Base-by-base conservation (phyloP, 2,329 filamentous ascomycete species). In the Paraphaeosphaeria minitans region DNA sequence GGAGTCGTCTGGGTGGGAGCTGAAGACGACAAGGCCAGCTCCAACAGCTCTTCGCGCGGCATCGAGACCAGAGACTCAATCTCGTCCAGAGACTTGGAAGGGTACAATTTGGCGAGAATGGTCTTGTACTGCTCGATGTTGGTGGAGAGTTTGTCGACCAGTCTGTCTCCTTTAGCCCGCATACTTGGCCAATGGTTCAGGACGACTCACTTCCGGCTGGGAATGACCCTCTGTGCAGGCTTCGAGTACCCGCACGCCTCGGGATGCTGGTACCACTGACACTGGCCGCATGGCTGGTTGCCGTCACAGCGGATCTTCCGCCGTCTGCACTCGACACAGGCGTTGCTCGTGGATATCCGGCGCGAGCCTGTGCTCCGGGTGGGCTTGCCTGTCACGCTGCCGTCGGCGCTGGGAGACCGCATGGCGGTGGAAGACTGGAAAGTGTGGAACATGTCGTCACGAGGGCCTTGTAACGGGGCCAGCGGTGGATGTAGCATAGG, bases 291-390 rank as follows among this genome's bases (percentile, higher is more conserved):
- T 12, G 91, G 91, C 70, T 92, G 89, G 65, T 89, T 85, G 55
- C 91, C 91, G 78, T 93, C 90, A 72, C 91, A 95, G 63, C 91
- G 88, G 56, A 94, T 94, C 77, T 94, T 95, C 61, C 91, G 85
- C 66, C 91, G 84, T 71, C 92, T 88, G 78, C 91, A 92, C 68
- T 91, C 89, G 49, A 89, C 87, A 74, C 89, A 92, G 39, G 89
- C 89, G 69, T 89, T 81, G 67, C 75, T 80, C 4, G 80, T 82
- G 4, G 80, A 81, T 47, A 81, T 81, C 5, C 80, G 75, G 37
- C 79, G 70, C 22, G 79, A 79, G 42, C 73, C 77, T 22, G 73
- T 66, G 16, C 73, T 67, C 8, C 73, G 74, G 55, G 68, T 66
- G 55, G 71, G 72, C 64, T 78, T 80, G 46, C 70, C 69, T 13